phyloP scores from a whole-genome alignment of 257 asterid genomes.

The Gentiana straminea region DNA sequence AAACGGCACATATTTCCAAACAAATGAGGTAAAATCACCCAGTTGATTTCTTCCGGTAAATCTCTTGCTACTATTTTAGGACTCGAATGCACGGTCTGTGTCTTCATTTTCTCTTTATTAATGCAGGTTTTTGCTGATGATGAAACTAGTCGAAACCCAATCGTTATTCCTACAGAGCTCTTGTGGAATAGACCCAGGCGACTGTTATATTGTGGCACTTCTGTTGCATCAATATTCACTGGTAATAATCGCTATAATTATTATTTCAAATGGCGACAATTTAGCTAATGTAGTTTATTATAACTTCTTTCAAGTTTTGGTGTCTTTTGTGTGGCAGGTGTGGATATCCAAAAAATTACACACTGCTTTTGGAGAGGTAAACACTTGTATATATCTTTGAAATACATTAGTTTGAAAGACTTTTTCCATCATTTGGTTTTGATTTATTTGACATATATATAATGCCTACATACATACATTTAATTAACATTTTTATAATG shows the following conservation, averaged over 20 bases:
- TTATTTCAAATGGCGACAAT: background rate
- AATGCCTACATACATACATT: background rate
- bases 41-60: too few species aligned
- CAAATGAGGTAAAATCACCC: background rate
- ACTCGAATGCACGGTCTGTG: background rate
- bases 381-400: background rate
- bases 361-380: background rate
- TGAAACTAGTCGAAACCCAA: background rate
- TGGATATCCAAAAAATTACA: background rate
- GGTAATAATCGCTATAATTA: background rate
- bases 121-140: constrained; percentile 4
- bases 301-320: background rate
- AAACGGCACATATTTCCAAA: constrained; percentile 2
- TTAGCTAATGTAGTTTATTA: background rate
- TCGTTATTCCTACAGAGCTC: background rate
- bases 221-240: background rate
- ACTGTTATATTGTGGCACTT: background rate
- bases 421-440: background rate
- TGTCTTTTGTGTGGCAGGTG: background rate
- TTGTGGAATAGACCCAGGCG: background rate
- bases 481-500: background rate
- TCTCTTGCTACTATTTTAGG: background rate
- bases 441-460: background rate
- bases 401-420: background rate
- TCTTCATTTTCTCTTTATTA: too few species aligned